A percentile compares a stretch with the other conserved stretches of the same genome.
Conservation (phyloP, 768 basidiomycete genomes). For the Polyporus arcularius region DNA sequence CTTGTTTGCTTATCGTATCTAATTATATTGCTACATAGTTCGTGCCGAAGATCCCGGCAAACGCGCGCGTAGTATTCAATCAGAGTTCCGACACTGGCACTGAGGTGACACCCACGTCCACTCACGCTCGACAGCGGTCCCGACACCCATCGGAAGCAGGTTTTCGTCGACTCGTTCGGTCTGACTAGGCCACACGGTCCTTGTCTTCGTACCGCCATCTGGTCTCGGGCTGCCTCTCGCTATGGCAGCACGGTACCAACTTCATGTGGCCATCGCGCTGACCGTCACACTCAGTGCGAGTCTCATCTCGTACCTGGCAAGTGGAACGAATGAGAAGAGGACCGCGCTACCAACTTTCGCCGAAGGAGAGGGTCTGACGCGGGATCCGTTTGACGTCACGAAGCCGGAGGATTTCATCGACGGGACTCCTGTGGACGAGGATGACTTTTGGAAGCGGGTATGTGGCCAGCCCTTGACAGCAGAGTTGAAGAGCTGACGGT, state of each 20-base stretch:
- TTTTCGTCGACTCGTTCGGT: no score
- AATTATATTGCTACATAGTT: not conserved
- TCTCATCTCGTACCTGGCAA: conserved; percentile 42
- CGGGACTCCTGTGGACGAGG: conserved; percentile 64
- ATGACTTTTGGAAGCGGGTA: conserved; percentile 60
- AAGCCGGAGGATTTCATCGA: conserved; percentile 69
- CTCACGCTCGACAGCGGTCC: not conserved
- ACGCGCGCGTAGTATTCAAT: not conserved
- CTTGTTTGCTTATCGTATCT: not conserved
- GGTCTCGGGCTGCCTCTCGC: not conserved
- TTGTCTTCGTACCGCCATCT: not conserved
- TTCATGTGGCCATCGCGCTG: conserved; percentile 53
- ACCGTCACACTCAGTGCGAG: conserved; percentile 47
- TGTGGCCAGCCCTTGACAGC: conserved; percentile 16
- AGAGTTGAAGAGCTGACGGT: not conserved
- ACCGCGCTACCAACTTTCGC: conserved; percentile 44
- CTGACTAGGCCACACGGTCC: no score
- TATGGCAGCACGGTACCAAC: conserved; percentile 61
- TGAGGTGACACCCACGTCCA: not conserved
- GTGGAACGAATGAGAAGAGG: conserved; percentile 46
- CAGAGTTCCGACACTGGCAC: not conserved
- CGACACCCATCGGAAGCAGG: not conserved
- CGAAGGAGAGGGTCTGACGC: conserved; percentile 25
- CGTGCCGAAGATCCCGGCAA: not conserved
- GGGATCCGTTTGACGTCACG: conserved; percentile 73